Percentiles rank a stretch among this genome's conserved stretches.
Evolutionary conservation across 805 yeast species (phyloP).

Genomic region (Yarrowia porcina): DNA sequence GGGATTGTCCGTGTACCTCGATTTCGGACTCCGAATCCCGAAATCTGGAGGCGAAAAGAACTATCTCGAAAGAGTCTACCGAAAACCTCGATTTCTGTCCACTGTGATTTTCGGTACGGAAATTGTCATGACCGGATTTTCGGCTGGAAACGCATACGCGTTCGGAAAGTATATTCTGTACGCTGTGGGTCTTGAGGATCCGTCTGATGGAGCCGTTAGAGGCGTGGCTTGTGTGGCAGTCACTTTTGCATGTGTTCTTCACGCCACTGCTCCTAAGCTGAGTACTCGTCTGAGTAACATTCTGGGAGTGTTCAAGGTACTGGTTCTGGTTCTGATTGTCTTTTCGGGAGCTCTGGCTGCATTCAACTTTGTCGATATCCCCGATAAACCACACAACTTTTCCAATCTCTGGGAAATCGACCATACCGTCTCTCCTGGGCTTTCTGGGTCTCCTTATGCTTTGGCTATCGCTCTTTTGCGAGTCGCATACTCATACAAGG

Average conservation of each 20-base stretch:
- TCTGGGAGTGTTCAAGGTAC: conserved; percentile 53
- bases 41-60: conserved; percentile 68
- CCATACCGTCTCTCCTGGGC: conserved; percentile 39
- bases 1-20: conserved; percentile 57
- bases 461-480: conserved; percentile 56
- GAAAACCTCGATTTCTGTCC: conserved; percentile 52
- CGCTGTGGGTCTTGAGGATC: conserved; percentile 42
- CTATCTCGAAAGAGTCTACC: conserved; percentile 57
- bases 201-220: conserved; percentile 42
- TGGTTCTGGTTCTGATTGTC: conserved; percentile 50
- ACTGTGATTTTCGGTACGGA: conserved; percentile 51
- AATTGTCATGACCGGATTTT: conserved; percentile 56
- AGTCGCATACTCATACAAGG: conserved; percentile 61
- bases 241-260: conserved; percentile 48
- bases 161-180: conserved; percentile 58
- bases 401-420: conserved; percentile 42
- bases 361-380: conserved; percentile 38
- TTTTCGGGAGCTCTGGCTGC: conserved; percentile 46
- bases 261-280: conserved; percentile 47
- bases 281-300: conserved; percentile 53
- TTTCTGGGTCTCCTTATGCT: conserved; percentile 40
- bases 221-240: conserved; percentile 50
- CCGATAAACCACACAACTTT: conserved; percentile 40
- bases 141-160: conserved; percentile 62
- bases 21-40: conserved; percentile 63